These are phyloP conservation scores for Nicotiana benthamiana DNA, from an alignment of 257 asterid species.

Conservation along the genomic window DNA sequence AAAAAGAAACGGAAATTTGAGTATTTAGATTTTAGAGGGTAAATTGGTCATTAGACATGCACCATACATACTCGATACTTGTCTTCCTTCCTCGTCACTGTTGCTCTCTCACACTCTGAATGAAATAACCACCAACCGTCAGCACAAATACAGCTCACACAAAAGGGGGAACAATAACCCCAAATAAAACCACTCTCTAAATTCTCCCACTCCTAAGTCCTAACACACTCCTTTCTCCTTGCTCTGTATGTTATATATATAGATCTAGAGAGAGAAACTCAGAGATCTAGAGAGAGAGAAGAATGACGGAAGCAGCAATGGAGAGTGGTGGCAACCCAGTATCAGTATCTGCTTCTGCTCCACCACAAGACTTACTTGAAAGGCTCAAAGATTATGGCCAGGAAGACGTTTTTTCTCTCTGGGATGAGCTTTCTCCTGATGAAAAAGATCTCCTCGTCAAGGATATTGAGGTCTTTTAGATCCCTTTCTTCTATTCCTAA, in stretches of 20 bases:
- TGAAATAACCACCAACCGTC: conserved; percentile 37
- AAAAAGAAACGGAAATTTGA: no score
- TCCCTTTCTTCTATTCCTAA: background rate
- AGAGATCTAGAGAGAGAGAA: conserved; percentile 33
- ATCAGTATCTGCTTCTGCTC: conserved; percentile 5
- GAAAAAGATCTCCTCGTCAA: conserved; percentile 66
- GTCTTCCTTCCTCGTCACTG: conserved; percentile 35
- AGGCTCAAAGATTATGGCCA: conserved; percentile 96
- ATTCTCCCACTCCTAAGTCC: background rate
- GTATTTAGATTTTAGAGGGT: background rate
- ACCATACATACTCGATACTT: conserved; percentile 12
- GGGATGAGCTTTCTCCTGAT: conserved; percentile 76
- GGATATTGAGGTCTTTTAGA: conserved; percentile 59
- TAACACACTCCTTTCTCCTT: background rate
- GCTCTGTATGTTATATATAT: background rate
- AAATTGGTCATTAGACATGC: conserved; percentile 7
- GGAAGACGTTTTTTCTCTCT: conserved; percentile 75
- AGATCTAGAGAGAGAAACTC: conserved; percentile 19
- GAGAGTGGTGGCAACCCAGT: conserved; percentile 16
- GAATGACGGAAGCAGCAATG: conserved; percentile 39
- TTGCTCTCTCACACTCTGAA: conserved; percentile 11
- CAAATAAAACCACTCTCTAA: background rate
- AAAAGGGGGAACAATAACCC: no score
- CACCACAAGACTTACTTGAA: conserved; percentile 77
- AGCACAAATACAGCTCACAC: conserved; percentile 15